phyloP scores from a whole-genome alignment of 805 yeast species.

The Candida quercuum region DNA sequence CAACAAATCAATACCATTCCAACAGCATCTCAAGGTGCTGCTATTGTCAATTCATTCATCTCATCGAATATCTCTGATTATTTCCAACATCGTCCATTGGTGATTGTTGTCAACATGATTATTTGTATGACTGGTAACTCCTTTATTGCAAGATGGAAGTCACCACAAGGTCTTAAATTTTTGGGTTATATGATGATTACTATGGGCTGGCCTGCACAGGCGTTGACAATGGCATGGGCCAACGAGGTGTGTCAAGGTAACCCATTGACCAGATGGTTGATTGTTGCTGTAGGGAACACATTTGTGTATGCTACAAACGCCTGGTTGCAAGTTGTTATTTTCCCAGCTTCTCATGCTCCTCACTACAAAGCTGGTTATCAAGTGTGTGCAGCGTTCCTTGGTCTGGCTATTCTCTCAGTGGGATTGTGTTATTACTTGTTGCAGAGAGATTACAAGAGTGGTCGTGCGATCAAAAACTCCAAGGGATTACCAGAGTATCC shows the following conservation, averaged over 20 bases:
- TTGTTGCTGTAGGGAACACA: slow-evolving; percentile 28
- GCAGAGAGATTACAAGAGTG: slow-evolving; percentile 33
- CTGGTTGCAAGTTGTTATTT: slow-evolving; percentile 29
- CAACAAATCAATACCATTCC: slow-evolving; percentile 27
- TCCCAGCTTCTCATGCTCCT: slow-evolving; percentile 31
- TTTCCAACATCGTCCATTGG: slow-evolving; percentile 24
- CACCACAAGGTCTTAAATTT: slow-evolving; percentile 13
- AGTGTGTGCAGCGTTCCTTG: slow-evolving; percentile 18
- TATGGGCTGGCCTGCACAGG: slow-evolving; percentile 22
- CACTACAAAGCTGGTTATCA: slow-evolving; percentile 29
- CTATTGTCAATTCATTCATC: slow-evolving; percentile 23
- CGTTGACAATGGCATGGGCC: slow-evolving; percentile 25
- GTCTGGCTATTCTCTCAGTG: slow-evolving; percentile 7
- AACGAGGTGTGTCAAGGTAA: slow-evolving; percentile 24
- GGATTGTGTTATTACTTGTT: slow-evolving; percentile 23
- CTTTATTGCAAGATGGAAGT: slow-evolving; percentile 21
- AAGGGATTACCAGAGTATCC: slow-evolving; percentile 13
- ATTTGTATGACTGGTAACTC: slow-evolving; percentile 20
- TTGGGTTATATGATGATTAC: slow-evolving; percentile 16
- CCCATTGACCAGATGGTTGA: slow-evolving; percentile 22
- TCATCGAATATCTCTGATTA: slow-evolving; percentile 26
- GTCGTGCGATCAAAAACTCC: slow-evolving; percentile 9
- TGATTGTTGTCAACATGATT: slow-evolving; percentile 19
- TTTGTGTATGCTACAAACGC: slow-evolving; percentile 28
- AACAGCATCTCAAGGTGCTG: slow-evolving; percentile 28